Conservation (phyloP, 2,329 filamentous ascomycete species). For the Ascochyta clinopodiicola region DNA sequence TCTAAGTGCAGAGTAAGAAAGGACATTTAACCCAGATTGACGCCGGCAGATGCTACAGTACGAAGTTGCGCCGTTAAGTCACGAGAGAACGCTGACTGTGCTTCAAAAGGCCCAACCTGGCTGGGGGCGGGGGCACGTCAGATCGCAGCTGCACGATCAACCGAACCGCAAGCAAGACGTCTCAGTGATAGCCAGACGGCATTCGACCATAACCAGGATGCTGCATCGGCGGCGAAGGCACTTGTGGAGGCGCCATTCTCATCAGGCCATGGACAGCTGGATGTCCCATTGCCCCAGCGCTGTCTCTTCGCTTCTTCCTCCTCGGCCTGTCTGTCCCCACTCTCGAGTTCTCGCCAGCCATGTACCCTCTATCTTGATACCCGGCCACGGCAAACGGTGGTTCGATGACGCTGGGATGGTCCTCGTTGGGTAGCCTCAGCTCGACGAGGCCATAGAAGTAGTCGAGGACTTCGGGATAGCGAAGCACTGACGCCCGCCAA, state of each 20-base stretch:
- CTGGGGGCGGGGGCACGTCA: background rate
- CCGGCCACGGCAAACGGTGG: slow-evolving; percentile 50
- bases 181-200: slow-evolving; percentile 30
- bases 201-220: slow-evolving; percentile 36
- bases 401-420: slow-evolving; percentile 45
- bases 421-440: slow-evolving; percentile 67
- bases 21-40: background rate
- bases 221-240: slow-evolving; percentile 45
- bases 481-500: slow-evolving; percentile 76
- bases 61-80: background rate
- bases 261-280: slow-evolving; percentile 30
- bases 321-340: slow-evolving; percentile 41
- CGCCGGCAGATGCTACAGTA: slow-evolving; percentile 19
- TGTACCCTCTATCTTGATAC: slow-evolving; percentile 46
- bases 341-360: slow-evolving; percentile 27
- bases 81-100: background rate
- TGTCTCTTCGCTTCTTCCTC: slow-evolving; percentile 44
- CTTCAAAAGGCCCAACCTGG: background rate
- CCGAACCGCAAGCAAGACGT: background rate
- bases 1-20: slow-evolving; percentile 11
- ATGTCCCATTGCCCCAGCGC: slow-evolving; percentile 29
- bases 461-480: slow-evolving; percentile 80
- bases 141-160: background rate
- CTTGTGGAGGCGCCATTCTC: slow-evolving; percentile 41
- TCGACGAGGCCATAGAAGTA: slow-evolving; percentile 79